Evolutionary conservation across 495 filamentous ascomycete genomes (phyloP), one percentile per base, ranked within the genome.

Genomic region (Gamarada debralockiae): DNA sequence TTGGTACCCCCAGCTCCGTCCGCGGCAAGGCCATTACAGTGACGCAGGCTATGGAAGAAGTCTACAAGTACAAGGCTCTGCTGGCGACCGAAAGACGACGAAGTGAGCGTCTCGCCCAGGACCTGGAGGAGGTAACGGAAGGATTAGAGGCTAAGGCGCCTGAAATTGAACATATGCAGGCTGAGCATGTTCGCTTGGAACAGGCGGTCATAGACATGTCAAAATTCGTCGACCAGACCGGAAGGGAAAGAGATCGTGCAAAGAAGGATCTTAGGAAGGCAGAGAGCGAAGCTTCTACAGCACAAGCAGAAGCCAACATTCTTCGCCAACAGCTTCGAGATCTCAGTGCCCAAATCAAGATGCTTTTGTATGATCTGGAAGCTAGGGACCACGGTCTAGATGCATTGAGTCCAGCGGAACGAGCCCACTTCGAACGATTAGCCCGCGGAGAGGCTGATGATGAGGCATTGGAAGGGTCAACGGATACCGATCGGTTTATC

Each of bases 311-410:
- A 67, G 76, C 79, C 23, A 84, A 87, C 47, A 83, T 97, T 48
- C 74, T 96, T 12, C 86, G 85, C 24, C 86, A 92, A 55, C 78
- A 97, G 63, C 74, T 97, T n/a, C 83, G 93, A 22, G 93, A 97
- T 70, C 76, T 96, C 17, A 90, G 90, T 57, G 81, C 85, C 1
- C 90, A 97, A 64, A 79, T 96, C 57, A 93, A 95, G 68, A 78
- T 96, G 38, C 75, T 99, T 1, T 77, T 96, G 8, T 78, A 90
- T 60, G 92, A 95, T 65, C 76, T 89, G 25, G 83, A 93, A 51
- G 77, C 85, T 20, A 72, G 80, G 23, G 90, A 92, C 61, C 83
- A 91, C 65, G 92, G 91, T 17, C 68, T 90, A 41, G 83, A 85
- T 45, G 75, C 80, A 34, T 78, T 96, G 31, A 81, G 80, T 44